phyloP scores from a whole-genome alignment of 2,329 filamentous ascomycete species.

The Colletotrichum chlorophyti region DNA sequence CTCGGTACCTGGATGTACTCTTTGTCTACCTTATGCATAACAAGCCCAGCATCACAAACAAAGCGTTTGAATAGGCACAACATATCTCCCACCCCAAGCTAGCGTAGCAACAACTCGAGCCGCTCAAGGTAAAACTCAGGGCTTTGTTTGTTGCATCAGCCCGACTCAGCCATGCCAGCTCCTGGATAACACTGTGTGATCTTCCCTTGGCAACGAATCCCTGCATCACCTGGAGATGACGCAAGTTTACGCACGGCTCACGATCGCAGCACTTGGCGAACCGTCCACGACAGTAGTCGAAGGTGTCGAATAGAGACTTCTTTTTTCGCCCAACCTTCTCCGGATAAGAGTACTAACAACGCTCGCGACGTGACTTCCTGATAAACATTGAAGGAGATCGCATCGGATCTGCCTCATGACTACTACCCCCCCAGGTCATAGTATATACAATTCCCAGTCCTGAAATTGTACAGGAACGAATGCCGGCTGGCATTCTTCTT shows the following conservation, averaged over 20 bases:
- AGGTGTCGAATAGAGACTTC: too few species aligned
- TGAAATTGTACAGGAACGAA: slow-evolving; percentile 91
- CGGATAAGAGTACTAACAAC: too few species aligned
- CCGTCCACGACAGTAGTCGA: too few species aligned
- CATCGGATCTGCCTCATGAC: background rate
- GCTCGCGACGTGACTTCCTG: too few species aligned
- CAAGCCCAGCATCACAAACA: background rate
- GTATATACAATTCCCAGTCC: slow-evolving; percentile 82
- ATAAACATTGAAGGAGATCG: too few species aligned
- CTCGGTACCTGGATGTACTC: slow-evolving; percentile 16
- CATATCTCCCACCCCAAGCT: background rate
- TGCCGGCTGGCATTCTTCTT: slow-evolving; percentile 64
- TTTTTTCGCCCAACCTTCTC: background rate
- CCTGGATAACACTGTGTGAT: background rate
- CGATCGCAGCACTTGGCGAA: background rate
- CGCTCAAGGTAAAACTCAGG: background rate
- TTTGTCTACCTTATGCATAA: slow-evolving; percentile 10
- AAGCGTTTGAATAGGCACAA: slow-evolving; percentile 2
- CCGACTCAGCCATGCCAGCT: slow-evolving; percentile 5
- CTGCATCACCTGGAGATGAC: background rate
- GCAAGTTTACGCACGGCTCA: background rate
- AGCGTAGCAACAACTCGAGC: slow-evolving; percentile 10
- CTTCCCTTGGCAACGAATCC: slow-evolving; percentile 8
- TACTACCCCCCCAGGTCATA: slow-evolving; percentile 73
- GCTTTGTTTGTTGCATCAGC: slow-evolving; percentile 14